Conservation (phyloP, 768 basidiomycete species). For the Dendrothele bispora region DNA sequence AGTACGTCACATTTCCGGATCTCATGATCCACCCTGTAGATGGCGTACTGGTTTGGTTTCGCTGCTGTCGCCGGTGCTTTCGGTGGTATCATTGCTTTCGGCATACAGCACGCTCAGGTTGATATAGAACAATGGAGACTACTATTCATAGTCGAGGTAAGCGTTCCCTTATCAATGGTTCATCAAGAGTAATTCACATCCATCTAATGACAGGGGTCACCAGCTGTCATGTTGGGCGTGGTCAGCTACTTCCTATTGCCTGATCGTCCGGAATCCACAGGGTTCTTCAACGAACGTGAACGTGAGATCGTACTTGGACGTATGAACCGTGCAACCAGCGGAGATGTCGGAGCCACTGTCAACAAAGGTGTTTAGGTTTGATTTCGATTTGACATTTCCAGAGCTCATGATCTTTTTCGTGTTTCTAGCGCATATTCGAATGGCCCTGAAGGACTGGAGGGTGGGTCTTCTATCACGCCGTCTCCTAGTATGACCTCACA, state of each 20-base stretch:
- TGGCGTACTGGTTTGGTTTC: constrained; percentile 84
- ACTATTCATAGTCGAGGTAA: constrained; percentile 73
- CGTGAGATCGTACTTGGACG: constrained; percentile 64
- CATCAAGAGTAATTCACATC: background rate
- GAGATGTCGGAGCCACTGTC: constrained; percentile 63
- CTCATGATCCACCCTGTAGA: constrained; percentile 24
- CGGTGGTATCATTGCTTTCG: constrained; percentile 82
- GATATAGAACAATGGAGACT: constrained; percentile 57
- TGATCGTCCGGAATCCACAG: constrained; percentile 70
- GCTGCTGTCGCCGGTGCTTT: constrained; percentile 85
- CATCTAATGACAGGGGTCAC: constrained; percentile 50
- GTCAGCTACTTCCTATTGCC: constrained; percentile 59
- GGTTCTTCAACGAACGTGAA: constrained; percentile 51
- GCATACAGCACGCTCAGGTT: constrained; percentile 60
- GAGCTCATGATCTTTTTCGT: background rate
- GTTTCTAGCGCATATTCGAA: constrained; percentile 53
- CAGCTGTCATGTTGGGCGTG: constrained; percentile 63
- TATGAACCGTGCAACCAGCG: constrained; percentile 64
- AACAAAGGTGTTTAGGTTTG: constrained; percentile 48
- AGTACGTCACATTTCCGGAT: background rate
- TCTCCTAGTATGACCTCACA: background rate
- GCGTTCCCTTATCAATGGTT: constrained; percentile 1
- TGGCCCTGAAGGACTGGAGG: constrained; percentile 75
- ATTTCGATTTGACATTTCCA: constrained; percentile 1
- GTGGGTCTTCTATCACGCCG: constrained; percentile 28